A percentile compares a stretch with the other conserved stretches of the same genome.
Conservation (phyloP, 495 filamentous ascomycete genomes). For the Penicillium cinerascens region DNA sequence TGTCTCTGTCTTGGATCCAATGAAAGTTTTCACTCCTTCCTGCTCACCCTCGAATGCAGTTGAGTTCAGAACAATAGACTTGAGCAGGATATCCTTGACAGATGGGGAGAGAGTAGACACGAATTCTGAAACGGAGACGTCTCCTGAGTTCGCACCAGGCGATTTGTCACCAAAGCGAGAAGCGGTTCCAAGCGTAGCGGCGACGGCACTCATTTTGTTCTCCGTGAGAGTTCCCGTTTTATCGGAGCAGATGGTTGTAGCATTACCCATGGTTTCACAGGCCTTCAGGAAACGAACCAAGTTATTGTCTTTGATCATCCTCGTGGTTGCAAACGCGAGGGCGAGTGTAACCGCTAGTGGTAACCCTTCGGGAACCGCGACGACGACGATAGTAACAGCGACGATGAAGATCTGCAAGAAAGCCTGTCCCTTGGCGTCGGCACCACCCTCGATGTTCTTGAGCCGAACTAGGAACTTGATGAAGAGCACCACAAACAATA, state of each 20-base stretch:
- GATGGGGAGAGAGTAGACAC: constrained; percentile 52
- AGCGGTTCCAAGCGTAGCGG: constrained; percentile 67
- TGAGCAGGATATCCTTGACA: constrained; percentile 61
- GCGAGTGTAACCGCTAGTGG: constrained; percentile 91
- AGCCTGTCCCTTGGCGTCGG: constrained; percentile 75
- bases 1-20: constrained; percentile 90
- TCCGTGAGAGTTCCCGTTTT: constrained; percentile 95
- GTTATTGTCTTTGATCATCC: constrained; percentile 96
- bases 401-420: constrained; percentile 95
- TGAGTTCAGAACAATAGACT: constrained; percentile 81
- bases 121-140: constrained; percentile 56
- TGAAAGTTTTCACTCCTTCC: constrained; percentile 61
- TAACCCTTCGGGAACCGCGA: constrained; percentile 90
- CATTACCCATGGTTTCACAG: constrained; percentile 99
- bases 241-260: constrained; percentile 93
- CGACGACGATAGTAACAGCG: constrained; percentile 90
- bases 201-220: constrained; percentile 88
- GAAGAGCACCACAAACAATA: constrained; percentile 88
- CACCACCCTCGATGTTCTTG: constrained; percentile 43
- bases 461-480: constrained; percentile 81
- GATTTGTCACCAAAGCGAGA: constrained; percentile 65
- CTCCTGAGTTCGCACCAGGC: constrained; percentile 21
- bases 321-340: constrained; percentile 87
- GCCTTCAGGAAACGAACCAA: constrained; percentile 85
- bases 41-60: constrained; percentile 84